Evolutionary conservation across 306 rosid species (phyloP).

Genomic region (Inga leiocalycina): DNA sequence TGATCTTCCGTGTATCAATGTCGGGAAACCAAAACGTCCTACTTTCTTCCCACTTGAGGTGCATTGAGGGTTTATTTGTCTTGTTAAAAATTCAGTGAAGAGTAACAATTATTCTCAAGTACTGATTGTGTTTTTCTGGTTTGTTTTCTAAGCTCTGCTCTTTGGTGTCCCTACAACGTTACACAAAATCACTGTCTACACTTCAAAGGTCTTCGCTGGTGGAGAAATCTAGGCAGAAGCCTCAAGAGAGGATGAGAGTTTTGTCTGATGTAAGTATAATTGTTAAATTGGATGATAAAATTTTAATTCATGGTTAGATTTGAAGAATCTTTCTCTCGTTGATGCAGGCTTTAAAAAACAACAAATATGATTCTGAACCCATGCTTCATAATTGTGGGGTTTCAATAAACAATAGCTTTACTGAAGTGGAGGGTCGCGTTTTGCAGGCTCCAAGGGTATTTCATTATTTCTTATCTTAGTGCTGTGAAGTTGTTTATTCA

Average conservation of each 20-base stretch:
- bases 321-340: neutral
- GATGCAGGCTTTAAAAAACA: constrained; percentile 68
- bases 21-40: constrained; percentile 91
- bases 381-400: constrained; percentile 76
- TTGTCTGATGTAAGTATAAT: constrained; percentile 59
- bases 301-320: neutral
- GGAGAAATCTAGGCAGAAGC: constrained; percentile 95
- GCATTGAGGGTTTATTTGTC: neutral
- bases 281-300: neutral
- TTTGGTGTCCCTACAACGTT: constrained; percentile 84
- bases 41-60: constrained; percentile 91
- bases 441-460: constrained; percentile 85
- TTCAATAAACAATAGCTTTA: constrained; percentile 49
- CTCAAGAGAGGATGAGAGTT: constrained; percentile 79
- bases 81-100: neutral
- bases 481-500: neutral
- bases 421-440: constrained; percentile 88
- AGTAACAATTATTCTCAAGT: neutral
- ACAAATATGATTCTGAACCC: constrained; percentile 73
- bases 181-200: constrained; percentile 79
- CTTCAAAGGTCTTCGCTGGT: constrained; percentile 83
- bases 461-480: neutral
- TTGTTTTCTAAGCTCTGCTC: constrained; percentile 62
- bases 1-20: constrained; percentile 85
- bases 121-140: neutral